Conservation (phyloP, 768 basidiomycete species). For the Cyclocybe cylindracea region DNA sequence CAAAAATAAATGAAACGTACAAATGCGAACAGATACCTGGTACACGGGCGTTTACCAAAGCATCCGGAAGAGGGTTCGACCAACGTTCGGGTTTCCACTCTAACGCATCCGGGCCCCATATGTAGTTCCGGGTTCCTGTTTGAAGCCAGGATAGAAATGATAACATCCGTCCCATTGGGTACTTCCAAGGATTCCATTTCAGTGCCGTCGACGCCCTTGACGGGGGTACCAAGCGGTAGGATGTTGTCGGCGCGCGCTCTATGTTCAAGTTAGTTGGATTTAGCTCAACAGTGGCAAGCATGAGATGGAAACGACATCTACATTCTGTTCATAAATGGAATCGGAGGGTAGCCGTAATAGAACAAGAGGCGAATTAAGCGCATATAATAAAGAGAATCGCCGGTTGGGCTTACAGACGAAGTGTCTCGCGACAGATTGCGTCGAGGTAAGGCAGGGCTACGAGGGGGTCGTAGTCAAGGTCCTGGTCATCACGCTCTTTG, state of each 20-base stretch:
- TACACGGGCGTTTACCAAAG: slow-evolving; percentile 34
- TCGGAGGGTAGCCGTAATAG: slow-evolving; percentile 19
- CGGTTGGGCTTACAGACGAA: slow-evolving; percentile 31
- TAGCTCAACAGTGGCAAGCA: not conserved
- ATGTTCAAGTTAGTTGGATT: not conserved
- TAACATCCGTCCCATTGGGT: slow-evolving; percentile 37
- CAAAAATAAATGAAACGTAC: slow-evolving; percentile 22
- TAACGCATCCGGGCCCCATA: slow-evolving; percentile 45
- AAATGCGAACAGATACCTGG: slow-evolving; percentile 47
- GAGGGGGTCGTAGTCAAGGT: slow-evolving; percentile 38
- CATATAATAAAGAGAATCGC: not conserved
- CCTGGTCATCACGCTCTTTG: slow-evolving; percentile 14
- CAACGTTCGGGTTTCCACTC: slow-evolving; percentile 55
- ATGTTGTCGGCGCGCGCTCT: slow-evolving; percentile 32
- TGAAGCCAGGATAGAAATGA: slow-evolving; percentile 32
- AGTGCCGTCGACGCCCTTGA: slow-evolving; percentile 38
- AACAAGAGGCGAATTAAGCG: not conserved
- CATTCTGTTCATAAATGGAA: slow-evolving; percentile 12
- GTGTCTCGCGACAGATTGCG: slow-evolving; percentile 39
- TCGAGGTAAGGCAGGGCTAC: slow-evolving; percentile 38
- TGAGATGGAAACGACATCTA: not conserved
- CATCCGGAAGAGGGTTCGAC: slow-evolving; percentile 38
- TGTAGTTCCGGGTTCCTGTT: slow-evolving; percentile 34
- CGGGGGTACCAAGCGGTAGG: slow-evolving; percentile 41
- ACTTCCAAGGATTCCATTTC: slow-evolving; percentile 34